These are phyloP conservation scores for Paraconiothyrium brasiliense DNA, from an alignment of 2,329 filamentous ascomycete species.

Conservation along the genomic window DNA sequence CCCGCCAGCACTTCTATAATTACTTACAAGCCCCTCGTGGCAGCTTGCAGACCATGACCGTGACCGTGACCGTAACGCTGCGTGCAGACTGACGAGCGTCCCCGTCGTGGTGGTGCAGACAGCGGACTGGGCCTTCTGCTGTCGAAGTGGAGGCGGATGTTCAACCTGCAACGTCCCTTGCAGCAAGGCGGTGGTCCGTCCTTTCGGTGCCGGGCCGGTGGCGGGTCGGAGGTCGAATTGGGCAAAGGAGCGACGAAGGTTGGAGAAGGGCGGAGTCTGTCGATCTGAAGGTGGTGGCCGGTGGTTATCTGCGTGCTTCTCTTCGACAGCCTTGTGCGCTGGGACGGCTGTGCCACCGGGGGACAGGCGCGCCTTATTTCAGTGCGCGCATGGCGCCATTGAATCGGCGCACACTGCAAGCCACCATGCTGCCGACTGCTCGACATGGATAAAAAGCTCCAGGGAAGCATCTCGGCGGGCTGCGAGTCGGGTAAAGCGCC, in stretches of 20 bases:
- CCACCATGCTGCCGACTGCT: slow-evolving; percentile 31
- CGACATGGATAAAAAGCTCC: slow-evolving; percentile 33
- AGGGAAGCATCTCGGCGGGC: slow-evolving; percentile 29
- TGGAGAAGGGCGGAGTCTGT: slow-evolving; percentile 23
- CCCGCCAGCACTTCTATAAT: slow-evolving; percentile 23
- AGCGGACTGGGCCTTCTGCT: neutral
- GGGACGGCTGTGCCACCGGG: slow-evolving; percentile 29
- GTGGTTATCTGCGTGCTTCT: slow-evolving; percentile 25
- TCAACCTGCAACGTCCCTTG: slow-evolving; percentile 27
- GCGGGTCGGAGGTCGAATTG: slow-evolving; percentile 20
- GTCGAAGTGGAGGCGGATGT: neutral
- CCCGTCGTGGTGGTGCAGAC: slow-evolving; percentile 6
- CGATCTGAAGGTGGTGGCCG: slow-evolving; percentile 17
- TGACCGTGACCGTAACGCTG: slow-evolving; percentile 5
- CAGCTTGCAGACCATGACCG: slow-evolving; percentile 34
- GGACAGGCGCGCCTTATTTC: slow-evolving; percentile 40
- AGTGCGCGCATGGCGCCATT: slow-evolving; percentile 30
- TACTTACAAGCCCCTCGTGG: slow-evolving; percentile 27
- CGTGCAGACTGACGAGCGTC: neutral
- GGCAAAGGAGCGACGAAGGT: slow-evolving; percentile 36
- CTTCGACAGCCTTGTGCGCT: slow-evolving; percentile 19
- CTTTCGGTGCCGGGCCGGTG: slow-evolving; percentile 20
- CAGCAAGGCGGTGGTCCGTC: slow-evolving; percentile 25
- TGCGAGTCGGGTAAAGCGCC: slow-evolving; percentile 39
- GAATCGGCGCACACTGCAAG: slow-evolving; percentile 35